Conservation (phyloP, 306 rosid genomes). For the Sicyos edulis region DNA sequence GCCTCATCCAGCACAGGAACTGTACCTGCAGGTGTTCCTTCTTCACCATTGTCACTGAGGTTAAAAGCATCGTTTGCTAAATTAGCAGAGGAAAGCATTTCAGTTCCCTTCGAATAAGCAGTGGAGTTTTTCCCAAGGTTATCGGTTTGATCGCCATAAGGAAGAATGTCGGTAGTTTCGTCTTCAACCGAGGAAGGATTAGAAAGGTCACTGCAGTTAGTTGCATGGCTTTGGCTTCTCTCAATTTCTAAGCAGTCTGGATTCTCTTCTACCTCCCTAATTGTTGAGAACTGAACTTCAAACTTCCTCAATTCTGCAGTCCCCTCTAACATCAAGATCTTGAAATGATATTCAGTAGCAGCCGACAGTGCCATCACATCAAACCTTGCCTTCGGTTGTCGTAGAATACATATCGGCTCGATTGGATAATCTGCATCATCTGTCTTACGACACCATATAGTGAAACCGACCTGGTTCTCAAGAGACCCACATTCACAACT, state of each 20-base stretch:
- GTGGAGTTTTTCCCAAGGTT: conserved; percentile 49
- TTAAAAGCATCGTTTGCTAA: conserved; percentile 42
- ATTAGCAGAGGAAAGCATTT: conserved; percentile 42
- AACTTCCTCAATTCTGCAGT: conserved; percentile 33
- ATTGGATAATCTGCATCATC: conserved; percentile 45
- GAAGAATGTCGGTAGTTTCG: conserved; percentile 71
- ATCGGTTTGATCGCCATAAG: conserved; percentile 46
- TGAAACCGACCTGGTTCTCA: conserved; percentile 39
- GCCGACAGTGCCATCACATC: conserved; percentile 49
- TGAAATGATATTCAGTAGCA: conserved; percentile 67
- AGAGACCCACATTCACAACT: conserved; percentile 36
- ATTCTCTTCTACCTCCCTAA: conserved; percentile 48
- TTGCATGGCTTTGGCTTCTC: conserved; percentile 84
- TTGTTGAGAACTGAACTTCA: conserved; percentile 57
- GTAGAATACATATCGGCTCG: conserved; percentile 50
- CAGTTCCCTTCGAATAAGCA: conserved; percentile 39
- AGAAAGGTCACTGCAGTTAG: conserved; percentile 88
- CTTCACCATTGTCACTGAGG: conserved; percentile 37
- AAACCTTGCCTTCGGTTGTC: conserved; percentile 50
- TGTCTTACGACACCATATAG: conserved; percentile 67
- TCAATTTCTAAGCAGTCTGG: conserved; percentile 45
- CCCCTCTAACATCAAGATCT: conserved; percentile 39
- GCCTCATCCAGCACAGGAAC: conserved; percentile 57
- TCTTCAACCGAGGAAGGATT: conserved; percentile 95
- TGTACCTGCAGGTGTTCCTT: conserved; percentile 33